A percentile compares a stretch with the other conserved stretches of the same genome.
These are phyloP conservation scores for Petunia axillaris DNA, from an alignment of 257 asterid genomes.

Conservation along the genomic window DNA sequence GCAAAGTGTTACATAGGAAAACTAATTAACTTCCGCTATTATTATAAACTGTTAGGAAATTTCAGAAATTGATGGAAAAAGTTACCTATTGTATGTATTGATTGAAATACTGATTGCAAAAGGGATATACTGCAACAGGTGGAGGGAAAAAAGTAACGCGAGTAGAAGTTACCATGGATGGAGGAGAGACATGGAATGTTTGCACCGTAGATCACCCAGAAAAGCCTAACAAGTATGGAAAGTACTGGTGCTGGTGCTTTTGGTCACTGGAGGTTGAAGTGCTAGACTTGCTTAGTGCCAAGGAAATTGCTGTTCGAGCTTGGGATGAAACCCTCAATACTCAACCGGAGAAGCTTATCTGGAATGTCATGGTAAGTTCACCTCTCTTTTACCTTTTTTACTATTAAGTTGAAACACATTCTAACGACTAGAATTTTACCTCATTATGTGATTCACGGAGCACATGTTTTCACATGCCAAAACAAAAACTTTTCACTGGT, in stretches of 20 bases:
- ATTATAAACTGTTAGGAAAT: background rate
- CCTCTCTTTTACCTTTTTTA: background rate
- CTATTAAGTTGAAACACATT: background rate
- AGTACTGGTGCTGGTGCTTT: constrained; percentile 98
- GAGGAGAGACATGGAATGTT: constrained; percentile 81
- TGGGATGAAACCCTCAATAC: constrained; percentile 93
- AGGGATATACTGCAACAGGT: constrained; percentile 40
- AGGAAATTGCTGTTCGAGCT: constrained; percentile 91
- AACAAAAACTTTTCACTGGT: background rate
- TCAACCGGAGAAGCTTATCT: constrained; percentile 87
- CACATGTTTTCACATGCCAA: constrained; percentile 32
- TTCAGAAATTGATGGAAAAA: background rate
- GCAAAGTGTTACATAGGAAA: background rate
- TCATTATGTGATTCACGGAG: background rate
- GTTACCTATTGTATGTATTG: background rate
- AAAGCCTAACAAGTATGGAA: constrained; percentile 76
- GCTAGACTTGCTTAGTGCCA: constrained; percentile 70
- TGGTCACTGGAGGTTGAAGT: constrained; percentile 93
- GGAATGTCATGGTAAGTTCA: constrained; percentile 84
- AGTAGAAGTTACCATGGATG: constrained; percentile 89
- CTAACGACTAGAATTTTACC: background rate
- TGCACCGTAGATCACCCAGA: constrained; percentile 68
- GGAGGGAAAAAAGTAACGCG: constrained; percentile 95
- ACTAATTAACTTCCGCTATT: background rate
- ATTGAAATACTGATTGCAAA: background rate